Evolutionary conservation across 75 land plant species (phyloP), one percentile per base, ranked within the genome.

Genomic region (Larix kaempferi): DNA sequence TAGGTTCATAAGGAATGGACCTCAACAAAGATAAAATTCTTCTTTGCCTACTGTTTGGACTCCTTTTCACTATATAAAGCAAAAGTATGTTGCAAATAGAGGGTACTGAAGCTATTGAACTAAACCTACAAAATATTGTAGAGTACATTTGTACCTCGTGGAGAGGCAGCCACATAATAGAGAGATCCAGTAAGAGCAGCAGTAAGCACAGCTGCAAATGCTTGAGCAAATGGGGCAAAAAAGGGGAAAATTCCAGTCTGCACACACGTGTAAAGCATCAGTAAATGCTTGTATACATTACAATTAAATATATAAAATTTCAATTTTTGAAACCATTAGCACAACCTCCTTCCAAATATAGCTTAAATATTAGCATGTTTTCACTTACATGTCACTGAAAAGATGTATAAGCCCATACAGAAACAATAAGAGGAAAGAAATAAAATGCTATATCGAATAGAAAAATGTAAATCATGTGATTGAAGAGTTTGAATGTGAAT

Each of bases 141-240:
- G n/a, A 65, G 69, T 39, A 33, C 6, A 27, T 5, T 22, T 25
- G 23, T 60, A 92, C 98, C 99, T 84, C 84, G 83, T 0, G 97
- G 97, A 73, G 93, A 88, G 15, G 95, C 81, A 23, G 92, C 90
- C 15, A 94, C 79, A 78, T 86, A 96, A 60, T 94, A 93, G 26
- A 94, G 86, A 17, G 99, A 96, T 41, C 97, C 98, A 0, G 98
- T 96, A 33, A 96, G 91, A 67, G 94, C 91, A 59, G 97, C 96
- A 4, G 99, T 91, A 12, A 96, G 76, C 23, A 88, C 93, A 56
- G 94, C 98, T 57, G 97, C 99, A 89, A 91, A 90, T 33, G 89
- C 90, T 69, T 96, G 97, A 33, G 99, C 97, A 88, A 96, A 94
- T 26, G 99, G 99, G 6, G 89, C 93, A 80, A 96, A 94, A 16